Evolutionary conservation across 2,329 filamentous ascomycete species (phyloP).

Genomic region (Amylocarpus encephaloides): DNA sequence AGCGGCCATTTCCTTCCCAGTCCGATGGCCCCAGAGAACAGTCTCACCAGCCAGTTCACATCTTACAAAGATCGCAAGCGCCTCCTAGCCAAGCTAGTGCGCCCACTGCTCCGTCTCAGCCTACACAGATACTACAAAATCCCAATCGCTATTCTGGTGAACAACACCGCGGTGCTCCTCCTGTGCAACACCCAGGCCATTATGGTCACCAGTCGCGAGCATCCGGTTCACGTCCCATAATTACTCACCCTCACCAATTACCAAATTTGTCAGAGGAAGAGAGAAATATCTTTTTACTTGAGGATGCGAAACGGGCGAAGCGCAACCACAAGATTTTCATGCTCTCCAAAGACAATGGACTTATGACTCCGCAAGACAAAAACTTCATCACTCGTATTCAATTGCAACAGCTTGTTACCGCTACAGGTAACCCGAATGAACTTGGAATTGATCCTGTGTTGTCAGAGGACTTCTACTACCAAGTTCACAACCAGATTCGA

Average conservation of each 20-base stretch:
- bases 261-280: slow-evolving; percentile 77
- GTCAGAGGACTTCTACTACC: slow-evolving; percentile 95
- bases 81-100: slow-evolving; percentile 28
- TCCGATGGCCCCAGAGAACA: slow-evolving; percentile 19
- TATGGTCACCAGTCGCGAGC: slow-evolving; percentile 29
- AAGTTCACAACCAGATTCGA: slow-evolving; percentile 92
- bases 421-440: slow-evolving; percentile 81
- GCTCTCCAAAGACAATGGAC: slow-evolving; percentile 84
- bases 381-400: slow-evolving; percentile 99
- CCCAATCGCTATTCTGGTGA: slow-evolving; percentile 58
- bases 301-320: slow-evolving; percentile 92
- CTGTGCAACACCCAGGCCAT: slow-evolving; percentile 29
- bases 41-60: slow-evolving; percentile 24
- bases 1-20: slow-evolving; percentile 25
- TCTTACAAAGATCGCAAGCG: slow-evolving; percentile 26
- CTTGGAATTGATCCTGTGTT: slow-evolving; percentile 73
- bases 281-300: slow-evolving; percentile 73
- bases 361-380: slow-evolving; percentile 99
- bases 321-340: slow-evolving; percentile 97
- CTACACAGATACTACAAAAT: slow-evolving; percentile 74
- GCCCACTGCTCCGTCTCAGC: slow-evolving; percentile 45
- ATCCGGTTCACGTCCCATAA: slow-evolving; percentile 40
- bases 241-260: slow-evolving; percentile 67
- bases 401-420: slow-evolving; percentile 88
- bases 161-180: slow-evolving; percentile 33